Evolutionary conservation across 1,284 basidiomycete species (phyloP).

Genomic region (Kwoniella shivajii): DNA sequence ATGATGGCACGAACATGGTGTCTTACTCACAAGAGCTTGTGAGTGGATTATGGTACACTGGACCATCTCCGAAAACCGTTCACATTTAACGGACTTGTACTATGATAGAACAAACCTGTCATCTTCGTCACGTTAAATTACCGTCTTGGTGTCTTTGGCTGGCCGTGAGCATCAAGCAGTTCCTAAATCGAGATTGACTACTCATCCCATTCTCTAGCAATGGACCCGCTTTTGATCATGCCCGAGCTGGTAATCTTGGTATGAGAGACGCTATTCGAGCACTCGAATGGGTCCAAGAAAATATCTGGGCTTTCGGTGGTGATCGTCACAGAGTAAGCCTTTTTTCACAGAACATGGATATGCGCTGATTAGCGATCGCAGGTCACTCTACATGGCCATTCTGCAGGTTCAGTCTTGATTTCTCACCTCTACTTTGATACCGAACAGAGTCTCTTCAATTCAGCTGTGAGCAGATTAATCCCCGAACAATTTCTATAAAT

Average conservation of each 20-base stretch:
- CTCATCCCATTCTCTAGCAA: slow-evolving; percentile 17
- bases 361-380: slow-evolving; percentile 19
- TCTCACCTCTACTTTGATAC: slow-evolving; percentile 43
- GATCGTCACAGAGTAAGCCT: slow-evolving; percentile 47
- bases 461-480: background rate
- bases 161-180: slow-evolving; percentile 22
- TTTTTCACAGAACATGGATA: background rate
- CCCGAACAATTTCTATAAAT: slow-evolving; percentile 23
- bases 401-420: slow-evolving; percentile 48
- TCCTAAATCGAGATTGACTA: background rate
- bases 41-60: background rate
- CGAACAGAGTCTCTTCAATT: slow-evolving; percentile 32
- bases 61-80: slow-evolving; percentile 6
- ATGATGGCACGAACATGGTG: background rate
- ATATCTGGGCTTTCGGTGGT: slow-evolving; percentile 58
- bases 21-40: slow-evolving; percentile 3
- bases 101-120: slow-evolving; percentile 42
- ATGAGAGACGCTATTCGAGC: slow-evolving; percentile 55
- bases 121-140: slow-evolving; percentile 56
- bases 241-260: slow-evolving; percentile 48
- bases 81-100: too few relatives aligned
- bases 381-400: slow-evolving; percentile 52
- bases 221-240: slow-evolving; percentile 39
- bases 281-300: slow-evolving; percentile 57
- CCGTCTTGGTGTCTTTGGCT: slow-evolving; percentile 58